Conservation (phyloP, 495 filamentous ascomycete genomes). For the Neurospora sp. region DNA sequence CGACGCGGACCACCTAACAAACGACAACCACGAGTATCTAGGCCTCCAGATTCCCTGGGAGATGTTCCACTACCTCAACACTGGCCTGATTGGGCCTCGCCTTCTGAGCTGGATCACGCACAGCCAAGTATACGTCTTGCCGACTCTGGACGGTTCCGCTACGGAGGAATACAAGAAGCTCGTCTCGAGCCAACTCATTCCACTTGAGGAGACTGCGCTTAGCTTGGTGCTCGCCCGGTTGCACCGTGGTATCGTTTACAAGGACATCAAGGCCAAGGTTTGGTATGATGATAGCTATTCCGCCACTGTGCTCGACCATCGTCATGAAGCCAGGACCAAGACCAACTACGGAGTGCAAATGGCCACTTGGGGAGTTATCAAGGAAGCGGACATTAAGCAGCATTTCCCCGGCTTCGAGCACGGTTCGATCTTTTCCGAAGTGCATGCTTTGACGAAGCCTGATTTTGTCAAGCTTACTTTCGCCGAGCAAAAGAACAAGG, state of each 20-base stretch:
- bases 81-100: slow-evolving; percentile 67
- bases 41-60: slow-evolving; percentile 84
- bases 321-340: slow-evolving; percentile 31
- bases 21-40: slow-evolving; percentile 79
- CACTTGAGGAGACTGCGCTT: slow-evolving; percentile 63
- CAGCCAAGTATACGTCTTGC: slow-evolving; percentile 59
- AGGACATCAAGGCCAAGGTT: slow-evolving; percentile 61
- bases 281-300: slow-evolving; percentile 75
- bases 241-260: slow-evolving; percentile 69
- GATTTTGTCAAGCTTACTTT: slow-evolving; percentile 61
- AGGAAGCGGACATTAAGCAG: slow-evolving; percentile 38
- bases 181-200: slow-evolving; percentile 58
- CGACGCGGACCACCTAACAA: slow-evolving; percentile 57
- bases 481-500: slow-evolving; percentile 28
- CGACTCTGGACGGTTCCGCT: slow-evolving; percentile 73
- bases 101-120: slow-evolving; percentile 72
- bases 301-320: slow-evolving; percentile 51
- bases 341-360: slow-evolving; percentile 50
- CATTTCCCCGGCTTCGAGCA: slow-evolving; percentile 37
- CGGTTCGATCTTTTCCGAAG: slow-evolving; percentile 45
- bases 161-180: slow-evolving; percentile 73
- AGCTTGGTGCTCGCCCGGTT: slow-evolving; percentile 66
- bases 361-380: slow-evolving; percentile 62
- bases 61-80: slow-evolving; percentile 83
- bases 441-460: slow-evolving; percentile 49